A percentile compares a stretch with the other conserved stretches of the same genome.
phyloP scores from a whole-genome alignment of 2,329 filamentous ascomycete species.

The Tolypocladium nubicola region DNA sequence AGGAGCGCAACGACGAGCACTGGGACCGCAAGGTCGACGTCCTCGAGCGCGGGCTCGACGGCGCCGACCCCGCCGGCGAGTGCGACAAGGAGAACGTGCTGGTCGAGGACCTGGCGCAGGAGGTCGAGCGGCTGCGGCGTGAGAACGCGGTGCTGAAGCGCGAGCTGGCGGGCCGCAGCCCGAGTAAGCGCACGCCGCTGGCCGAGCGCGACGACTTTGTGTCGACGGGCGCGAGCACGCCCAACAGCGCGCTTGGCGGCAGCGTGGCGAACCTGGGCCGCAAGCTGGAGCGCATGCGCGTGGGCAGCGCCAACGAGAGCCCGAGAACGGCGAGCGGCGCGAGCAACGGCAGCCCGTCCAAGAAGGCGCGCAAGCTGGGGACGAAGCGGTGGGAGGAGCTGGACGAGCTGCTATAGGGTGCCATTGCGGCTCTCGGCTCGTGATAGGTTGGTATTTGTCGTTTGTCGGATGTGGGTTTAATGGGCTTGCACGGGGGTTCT shows the following conservation, averaged over 20 bases:
- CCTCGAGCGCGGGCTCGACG: conserved; percentile 38
- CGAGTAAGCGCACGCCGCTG: conserved; percentile 47
- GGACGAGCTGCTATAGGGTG: conserved; percentile 11
- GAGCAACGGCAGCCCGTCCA: conserved; percentile 31
- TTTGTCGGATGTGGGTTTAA: neutral
- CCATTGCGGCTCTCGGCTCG: neutral
- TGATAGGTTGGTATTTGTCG: neutral
- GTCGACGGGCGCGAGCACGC: conserved; percentile 3
- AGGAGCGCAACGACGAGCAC: conserved; percentile 72
- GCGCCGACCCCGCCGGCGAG: conserved; percentile 36
- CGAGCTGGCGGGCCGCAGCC: conserved; percentile 53
- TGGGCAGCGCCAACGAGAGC: conserved; percentile 27
- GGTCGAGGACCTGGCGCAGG: conserved; percentile 54
- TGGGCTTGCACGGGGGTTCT: neutral
- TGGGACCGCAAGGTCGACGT: conserved; percentile 76
- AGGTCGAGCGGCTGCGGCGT: conserved; percentile 58
- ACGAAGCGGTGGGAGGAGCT: conserved; percentile 38
- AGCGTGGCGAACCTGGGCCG: conserved; percentile 29
- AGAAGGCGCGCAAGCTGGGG: conserved; percentile 41
- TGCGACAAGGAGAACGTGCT: conserved; percentile 52
- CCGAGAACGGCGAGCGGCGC: conserved; percentile 12
- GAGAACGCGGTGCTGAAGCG: conserved; percentile 56
- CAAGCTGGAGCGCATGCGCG: conserved; percentile 39
- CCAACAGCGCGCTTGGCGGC: conserved; percentile 8
- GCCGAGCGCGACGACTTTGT: conserved; percentile 40